Evolutionary conservation across 176 grass and related monocot genomes (phyloP), one percentile per base, ranked within the genome.

Genomic region (Bolboschoenus planiculmis): DNA sequence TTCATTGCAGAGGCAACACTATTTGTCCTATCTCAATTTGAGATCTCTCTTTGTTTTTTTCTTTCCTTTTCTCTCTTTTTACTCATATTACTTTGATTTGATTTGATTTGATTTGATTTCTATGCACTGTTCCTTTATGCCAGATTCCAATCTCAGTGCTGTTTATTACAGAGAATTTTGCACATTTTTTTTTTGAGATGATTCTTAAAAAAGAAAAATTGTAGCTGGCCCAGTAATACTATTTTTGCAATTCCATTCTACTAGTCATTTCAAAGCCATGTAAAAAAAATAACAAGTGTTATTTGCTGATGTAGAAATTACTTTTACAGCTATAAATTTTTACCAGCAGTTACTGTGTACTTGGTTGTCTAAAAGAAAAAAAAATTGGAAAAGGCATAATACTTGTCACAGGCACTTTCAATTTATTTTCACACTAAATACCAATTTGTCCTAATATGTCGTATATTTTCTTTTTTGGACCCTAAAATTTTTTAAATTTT

Each of bases 1-100:
- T 89, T 90, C 78, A 80, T 86, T 86, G 73, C 78, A 88, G 80
- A 62, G 78, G 76, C 84, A 92, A 84, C 84, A 77, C 63, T 53
- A 37, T 84, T 84, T 87, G 85, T 86, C 83, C 85, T 91, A 84
- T 91, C 46, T 86, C 79, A 61, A 78, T 63, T 91, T 80, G 82
- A 88, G 55, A 72, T 80, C 39, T 84, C 85, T 83, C 39, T 85
- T 85, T 85, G 88, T 87, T 79, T 76, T 89, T 70, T 74, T 81
- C 47, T 80, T 89, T 54, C 66, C 56, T 80, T 79, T 88, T 53
- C 18, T 16, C 10, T 53, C 3, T 53, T 23, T 58, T 59, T 39
- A 27, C 20, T 39, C 53, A 21, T 21, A 58, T 46, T 81, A 81
- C 64, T 64, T 26, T 63, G 14, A 81, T 47, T 81, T 64, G 13